These are phyloP conservation scores for Dorcoceras hygrometricum DNA, from an alignment of 257 asterid species.

Conservation along the genomic window DNA sequence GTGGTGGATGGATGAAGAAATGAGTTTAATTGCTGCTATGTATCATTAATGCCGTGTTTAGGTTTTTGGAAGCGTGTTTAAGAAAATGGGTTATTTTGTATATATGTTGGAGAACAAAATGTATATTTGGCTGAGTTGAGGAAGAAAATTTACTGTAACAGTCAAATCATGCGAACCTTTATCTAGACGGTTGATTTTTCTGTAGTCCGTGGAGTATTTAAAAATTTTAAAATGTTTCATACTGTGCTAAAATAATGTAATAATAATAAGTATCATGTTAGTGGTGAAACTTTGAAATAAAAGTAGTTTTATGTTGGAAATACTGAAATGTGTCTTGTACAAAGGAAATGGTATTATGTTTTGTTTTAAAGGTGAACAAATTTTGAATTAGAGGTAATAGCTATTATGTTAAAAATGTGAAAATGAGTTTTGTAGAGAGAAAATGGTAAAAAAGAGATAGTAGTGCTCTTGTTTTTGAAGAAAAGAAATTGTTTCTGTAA, in stretches of 20 bases:
- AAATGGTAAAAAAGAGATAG: background rate
- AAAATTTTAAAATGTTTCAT: background rate
- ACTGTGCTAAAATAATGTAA: background rate
- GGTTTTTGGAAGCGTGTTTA: too few species aligned
- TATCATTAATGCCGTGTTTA: background rate
- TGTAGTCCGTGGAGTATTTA: background rate
- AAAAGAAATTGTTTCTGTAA: background rate
- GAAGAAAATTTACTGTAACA: background rate
- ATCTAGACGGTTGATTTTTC: background rate
- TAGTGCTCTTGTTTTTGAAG: background rate
- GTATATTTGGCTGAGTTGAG: too few species aligned
- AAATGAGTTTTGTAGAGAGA: background rate
- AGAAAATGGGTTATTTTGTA: too few species aligned
- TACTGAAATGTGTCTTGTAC: background rate
- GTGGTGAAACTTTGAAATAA: background rate
- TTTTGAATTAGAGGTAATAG: background rate
- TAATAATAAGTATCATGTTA: background rate
- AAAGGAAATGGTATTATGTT: background rate
- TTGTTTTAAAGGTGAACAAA: too few species aligned
- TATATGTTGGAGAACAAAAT: too few species aligned
- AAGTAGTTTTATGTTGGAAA: background rate
- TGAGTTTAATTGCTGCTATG: slow-evolving; percentile 7
- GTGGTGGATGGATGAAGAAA: slow-evolving; percentile 22
- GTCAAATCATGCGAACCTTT: background rate
- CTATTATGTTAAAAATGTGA: background rate